Base-by-base conservation (phyloP, 1,284 basidiomycete species). In the Pascua sp. region DNA sequence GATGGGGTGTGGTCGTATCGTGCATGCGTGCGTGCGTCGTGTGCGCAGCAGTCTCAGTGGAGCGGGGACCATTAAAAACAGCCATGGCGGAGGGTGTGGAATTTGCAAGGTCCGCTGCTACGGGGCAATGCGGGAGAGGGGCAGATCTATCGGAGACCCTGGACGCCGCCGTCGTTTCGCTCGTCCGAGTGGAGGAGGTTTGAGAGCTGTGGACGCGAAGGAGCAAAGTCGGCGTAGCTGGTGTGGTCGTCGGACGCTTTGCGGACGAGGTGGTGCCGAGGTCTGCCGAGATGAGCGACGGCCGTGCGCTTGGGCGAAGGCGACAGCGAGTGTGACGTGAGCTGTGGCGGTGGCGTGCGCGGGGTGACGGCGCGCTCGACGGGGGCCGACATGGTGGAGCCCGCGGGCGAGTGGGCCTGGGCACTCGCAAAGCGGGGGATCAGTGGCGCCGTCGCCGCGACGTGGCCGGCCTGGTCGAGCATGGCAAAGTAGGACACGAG, bases 191-290 rank as follows among this genome's bases (percentile, higher is more conserved):
- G 40, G 10, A 57, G 18, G 2, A 61, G 53, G 47, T 57, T 54
- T 39, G 52, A 47, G n/a, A 57, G 43, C n/a, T 51, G 49, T 10
- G 59, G 59, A 8, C 59, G 52, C 1, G 59, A 57, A 0, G 59
- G 59, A 9, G 59, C 56, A 32, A 61, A 61, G 16, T 55, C 55
- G 8, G 50, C 46, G 36, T 43, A 55, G 24, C 24, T 32, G 4
- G 24, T 32, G 24, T 32, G 24, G 24, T 32, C 24, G 46, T 48
- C 41, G 15, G 52, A 47, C n/a, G 52, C 17, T 24, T 42, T 17
- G 49, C 41, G 13, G 42, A 43, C n/a, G 11, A 9, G 42, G 11
- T 4, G 42, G 13, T 12, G 42, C 15, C 42, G 13, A 3, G 49
- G 17, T 43, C 24, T 4, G 24, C 49, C 11, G 47, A 49, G 16